Evolutionary conservation across 2,329 filamentous ascomycete genomes (phyloP).

Genomic region (Exophiala aquamarina): DNA sequence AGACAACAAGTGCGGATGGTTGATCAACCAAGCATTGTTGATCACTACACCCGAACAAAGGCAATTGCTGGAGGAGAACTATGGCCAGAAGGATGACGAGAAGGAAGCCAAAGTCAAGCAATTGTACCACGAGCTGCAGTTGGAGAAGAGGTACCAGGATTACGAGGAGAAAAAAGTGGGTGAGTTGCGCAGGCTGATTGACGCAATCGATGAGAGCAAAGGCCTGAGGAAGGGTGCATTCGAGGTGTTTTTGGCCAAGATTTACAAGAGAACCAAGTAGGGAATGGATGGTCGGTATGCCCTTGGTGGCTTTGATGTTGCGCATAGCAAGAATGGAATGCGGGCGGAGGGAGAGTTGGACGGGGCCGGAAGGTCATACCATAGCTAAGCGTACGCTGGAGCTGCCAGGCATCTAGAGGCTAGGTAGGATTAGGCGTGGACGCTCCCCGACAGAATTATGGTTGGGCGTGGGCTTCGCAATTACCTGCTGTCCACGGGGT

Average conservation of each 20-base stretch:
- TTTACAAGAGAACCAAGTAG: constrained; percentile 97
- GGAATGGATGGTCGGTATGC: no score
- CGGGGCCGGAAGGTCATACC: no score
- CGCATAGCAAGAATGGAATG: no score
- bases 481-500: no score
- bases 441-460: no score
- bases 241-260: constrained; percentile 87
- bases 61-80: constrained; percentile 84
- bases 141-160: constrained; percentile 79
- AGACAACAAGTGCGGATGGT: constrained; percentile 99
- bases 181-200: constrained; percentile 76
- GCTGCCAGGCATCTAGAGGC: no score
- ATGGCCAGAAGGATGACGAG: constrained; percentile 83
- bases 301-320: no score
- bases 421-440: no score
- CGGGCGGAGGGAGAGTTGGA: no score
- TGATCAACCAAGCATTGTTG: constrained; percentile 90
- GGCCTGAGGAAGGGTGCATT: constrained; percentile 91
- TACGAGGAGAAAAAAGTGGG: constrained; percentile 85
- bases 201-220: constrained; percentile 75
- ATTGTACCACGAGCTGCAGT: constrained; percentile 79
- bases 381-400: background rate
- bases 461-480: no score
- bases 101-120: constrained; percentile 86
- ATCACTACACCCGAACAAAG: constrained; percentile 81